Evolutionary conservation across 176 grass and related monocot genomes (phyloP), one percentile per base, ranked within the genome.

Genomic region (Neostapfia colusana): DNA sequence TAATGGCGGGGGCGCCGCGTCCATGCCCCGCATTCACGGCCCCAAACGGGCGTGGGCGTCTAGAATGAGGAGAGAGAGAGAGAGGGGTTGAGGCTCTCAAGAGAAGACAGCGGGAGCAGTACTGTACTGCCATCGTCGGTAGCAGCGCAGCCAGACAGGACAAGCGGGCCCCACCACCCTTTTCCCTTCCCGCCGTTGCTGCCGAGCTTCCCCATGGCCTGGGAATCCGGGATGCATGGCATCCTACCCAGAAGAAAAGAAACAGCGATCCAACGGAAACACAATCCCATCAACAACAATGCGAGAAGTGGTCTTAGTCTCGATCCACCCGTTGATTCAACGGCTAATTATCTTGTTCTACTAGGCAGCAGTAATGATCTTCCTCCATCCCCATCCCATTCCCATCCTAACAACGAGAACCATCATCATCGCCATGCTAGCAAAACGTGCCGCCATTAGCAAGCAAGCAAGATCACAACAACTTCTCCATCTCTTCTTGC

Each of bases 1-100:
- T 45, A 68, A 43, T 24, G 39, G 39, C 3, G 31, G 31, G 18
- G 34, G 42, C 20, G 48, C 48, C 16, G 48, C 17, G 24, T 7
- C 12, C 24, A 26, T 28, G 67, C 67, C 26, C 48, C 79, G 80
- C 63, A 70, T 84, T 80, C n/a, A 48, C 45, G 3, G 42, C 10
- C 10, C 2, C 42, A 48, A 31, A 31, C 31, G 31, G 31, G 3
- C 45, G 45, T 48, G n/a, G n/a, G 43, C 45, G 45, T 48, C 14
- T 2, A 3, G 12, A 41, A 10, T 9, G 39, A 41, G 39, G 39
- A 41, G 39, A 9, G 7, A 45, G 10, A 45, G 43, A 27, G 55
- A 26, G 55, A 58, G 6, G 10, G 53, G 23, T 20, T 16, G 53
- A 24, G n/a, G n/a, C 2, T 56, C 53, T 56, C 53, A 56, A 56